Base-by-base conservation (phyloP, 768 basidiomycete species). In the Galerina sulciceps region DNA sequence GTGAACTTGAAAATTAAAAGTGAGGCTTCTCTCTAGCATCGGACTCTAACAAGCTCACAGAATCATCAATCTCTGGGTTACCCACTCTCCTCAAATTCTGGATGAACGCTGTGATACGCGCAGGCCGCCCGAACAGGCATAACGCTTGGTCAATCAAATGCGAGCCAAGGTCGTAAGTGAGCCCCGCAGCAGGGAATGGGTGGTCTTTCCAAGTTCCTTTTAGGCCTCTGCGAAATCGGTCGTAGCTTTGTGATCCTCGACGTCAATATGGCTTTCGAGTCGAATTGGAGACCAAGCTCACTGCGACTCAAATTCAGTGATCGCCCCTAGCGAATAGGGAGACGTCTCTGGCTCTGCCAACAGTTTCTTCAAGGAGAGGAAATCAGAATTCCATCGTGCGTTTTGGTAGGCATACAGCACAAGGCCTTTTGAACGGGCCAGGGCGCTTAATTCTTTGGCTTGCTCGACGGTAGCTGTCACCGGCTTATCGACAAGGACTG, bases 201-300 rank as follows among this genome's bases (percentile, higher is more conserved):
- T 81, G 71, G 58, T 94, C 92, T 71, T 94, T 94, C 94, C 93
- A 96, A 0, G 85, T 84, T 11, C 86, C 84, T 64, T 88, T 89
- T 31, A 87, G 69, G 1, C 73, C 77, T 23, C 80, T 79, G 35
- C 89, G 84, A 75, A 85, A 93, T 41, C 93, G 86, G 69, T 93
- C 91, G 68, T 85, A 90, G 69, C 91, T 91, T 47, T 20, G 22
- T 22, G 57, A 61, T 48, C 40, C 5, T 31, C 26, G 26, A 31
- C 26, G 8, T 31, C 26, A 31, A 31, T 31, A 31, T 31, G 26
- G 26, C 8, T 8, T 8, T 0, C 2, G 8, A 31, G 4, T 31
- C 26, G 26, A 31, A 31, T 31, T 0, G 26, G 5, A 6, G 11
- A 42, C 23, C 34, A 11, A 23, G 20, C 86, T 65, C 64, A 89